These are phyloP conservation scores for Guillardia theta DNA, from an alignment of 78 protist genomes.

Conservation along the genomic window DNA sequence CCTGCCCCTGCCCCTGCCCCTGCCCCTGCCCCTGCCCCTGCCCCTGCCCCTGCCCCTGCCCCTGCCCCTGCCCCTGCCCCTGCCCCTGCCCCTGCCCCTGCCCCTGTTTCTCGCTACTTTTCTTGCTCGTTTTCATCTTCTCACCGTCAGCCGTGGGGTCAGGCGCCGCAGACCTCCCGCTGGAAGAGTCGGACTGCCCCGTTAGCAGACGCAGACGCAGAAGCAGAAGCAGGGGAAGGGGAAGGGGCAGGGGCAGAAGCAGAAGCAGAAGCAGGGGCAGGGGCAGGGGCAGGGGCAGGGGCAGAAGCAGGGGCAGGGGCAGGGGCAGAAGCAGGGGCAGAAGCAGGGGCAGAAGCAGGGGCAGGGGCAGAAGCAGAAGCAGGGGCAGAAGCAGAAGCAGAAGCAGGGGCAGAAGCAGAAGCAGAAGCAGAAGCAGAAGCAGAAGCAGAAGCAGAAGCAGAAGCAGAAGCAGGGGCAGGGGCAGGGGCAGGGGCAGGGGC, in stretches of 20 bases:
- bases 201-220: no score
- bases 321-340: not conserved
- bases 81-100: no score
- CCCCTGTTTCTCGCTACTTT: no score
- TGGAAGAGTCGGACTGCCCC: not conserved
- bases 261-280: not conserved
- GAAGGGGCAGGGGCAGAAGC: not conserved
- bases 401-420: not conserved
- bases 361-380: not conserved
- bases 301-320: not conserved
- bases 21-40: no score
- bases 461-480: not conserved
- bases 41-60: no score
- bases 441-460: not conserved
- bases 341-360: not conserved
- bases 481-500: not conserved
- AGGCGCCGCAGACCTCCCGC: constrained; percentile 5
- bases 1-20: no score
- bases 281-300: not conserved
- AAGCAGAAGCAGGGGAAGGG: not conserved
- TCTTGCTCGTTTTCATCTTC: no score
- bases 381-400: not conserved
- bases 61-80: no score
- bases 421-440: not conserved
- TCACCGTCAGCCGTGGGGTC: constrained; percentile 11